Base-by-base conservation (phyloP, 441 rosid species). In the Francoa sonchifolia region DNA sequence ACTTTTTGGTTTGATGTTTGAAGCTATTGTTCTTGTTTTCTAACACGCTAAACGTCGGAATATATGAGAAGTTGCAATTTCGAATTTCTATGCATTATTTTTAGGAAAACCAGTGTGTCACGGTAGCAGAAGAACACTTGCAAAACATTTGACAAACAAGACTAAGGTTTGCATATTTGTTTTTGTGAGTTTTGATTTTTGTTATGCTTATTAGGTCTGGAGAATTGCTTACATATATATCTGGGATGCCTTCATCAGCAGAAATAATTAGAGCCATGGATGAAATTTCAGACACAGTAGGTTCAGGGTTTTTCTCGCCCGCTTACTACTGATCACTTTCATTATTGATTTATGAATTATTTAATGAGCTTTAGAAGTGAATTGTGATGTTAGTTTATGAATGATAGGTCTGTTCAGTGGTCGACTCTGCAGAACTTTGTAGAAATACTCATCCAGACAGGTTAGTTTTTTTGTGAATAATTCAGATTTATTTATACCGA, bases 391-490 rank as follows among this genome's bases (percentile, higher is more conserved):
- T 31, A 13, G 20, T 25, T 46, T 46, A 50, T 25, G 3, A 72
- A 19, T 53, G 31, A 26, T 52, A 90, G 96, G 95, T 90, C 43
- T 90, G 99, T 55, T 73, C 65, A 31, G 96, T 83, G 37, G 81
- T 86, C 47, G 99, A 90, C 59, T 92, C 99, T 7, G 99, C 99
- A 0, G 96, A 92, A 64, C 82, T 92, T 27, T 92, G 96, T 56
- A 46, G 99, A 53, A 71, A 87, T 59, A 86, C 95, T 34, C 99
- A 92, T 68, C 99, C 94, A 2, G 86, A 76, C 69, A 92, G 88
- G 96, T 82, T 41, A 20, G 15, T 39, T 8, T 51, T 11, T 36
- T 25, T 15, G 34, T 20, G 26, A n/a, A 5, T 43, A 23, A 47
- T 47, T n/a, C n/a, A n/a, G 7, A 19, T 16, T 32, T 40, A 23